Conservation (phyloP, 441 rosid species). For the Corymbia citriodora region DNA sequence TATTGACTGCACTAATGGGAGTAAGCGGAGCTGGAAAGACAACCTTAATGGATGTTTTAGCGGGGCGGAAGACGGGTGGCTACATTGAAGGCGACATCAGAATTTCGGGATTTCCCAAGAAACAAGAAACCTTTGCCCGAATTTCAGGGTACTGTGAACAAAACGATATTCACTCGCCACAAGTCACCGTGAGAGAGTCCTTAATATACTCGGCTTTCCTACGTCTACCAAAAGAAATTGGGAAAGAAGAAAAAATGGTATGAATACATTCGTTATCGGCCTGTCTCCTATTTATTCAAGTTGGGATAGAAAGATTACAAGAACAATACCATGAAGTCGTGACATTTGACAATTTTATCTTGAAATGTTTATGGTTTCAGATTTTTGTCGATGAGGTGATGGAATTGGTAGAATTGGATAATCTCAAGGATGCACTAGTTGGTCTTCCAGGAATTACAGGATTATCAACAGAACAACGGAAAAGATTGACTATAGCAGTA, state of each 20-base stretch:
- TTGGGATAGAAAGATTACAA: neutral
- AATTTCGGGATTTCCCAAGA: slow-evolving; percentile 81
- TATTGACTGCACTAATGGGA: slow-evolving; percentile 93
- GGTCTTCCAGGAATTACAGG: slow-evolving; percentile 70
- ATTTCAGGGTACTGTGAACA: slow-evolving; percentile 97
- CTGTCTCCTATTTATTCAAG: neutral
- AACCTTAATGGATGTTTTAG: slow-evolving; percentile 93
- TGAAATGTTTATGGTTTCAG: slow-evolving; percentile 19
- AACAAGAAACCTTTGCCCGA: slow-evolving; percentile 95
- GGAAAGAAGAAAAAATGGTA: slow-evolving; percentile 69
- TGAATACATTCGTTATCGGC: neutral
- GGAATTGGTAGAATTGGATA: slow-evolving; percentile 56
- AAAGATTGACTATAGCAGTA: slow-evolving; percentile 70
- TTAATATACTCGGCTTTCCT: slow-evolving; percentile 89
- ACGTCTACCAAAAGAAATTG: slow-evolving; percentile 68
- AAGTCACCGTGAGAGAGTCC: slow-evolving; percentile 82
- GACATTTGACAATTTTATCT: neutral
- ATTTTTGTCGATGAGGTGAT: slow-evolving; percentile 66
- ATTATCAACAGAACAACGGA: slow-evolving; percentile 68
- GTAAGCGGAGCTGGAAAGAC: slow-evolving; percentile 99
- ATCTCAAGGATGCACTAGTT: slow-evolving; percentile 53
- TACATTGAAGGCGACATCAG: slow-evolving; percentile 77
- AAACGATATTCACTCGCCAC: slow-evolving; percentile 85
- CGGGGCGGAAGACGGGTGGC: slow-evolving; percentile 90
- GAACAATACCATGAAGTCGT: neutral